Percentiles rank a stretch among this genome's conserved stretches.
Conservation (phyloP, 441 rosid species). For the Corymbia calophylla region DNA sequence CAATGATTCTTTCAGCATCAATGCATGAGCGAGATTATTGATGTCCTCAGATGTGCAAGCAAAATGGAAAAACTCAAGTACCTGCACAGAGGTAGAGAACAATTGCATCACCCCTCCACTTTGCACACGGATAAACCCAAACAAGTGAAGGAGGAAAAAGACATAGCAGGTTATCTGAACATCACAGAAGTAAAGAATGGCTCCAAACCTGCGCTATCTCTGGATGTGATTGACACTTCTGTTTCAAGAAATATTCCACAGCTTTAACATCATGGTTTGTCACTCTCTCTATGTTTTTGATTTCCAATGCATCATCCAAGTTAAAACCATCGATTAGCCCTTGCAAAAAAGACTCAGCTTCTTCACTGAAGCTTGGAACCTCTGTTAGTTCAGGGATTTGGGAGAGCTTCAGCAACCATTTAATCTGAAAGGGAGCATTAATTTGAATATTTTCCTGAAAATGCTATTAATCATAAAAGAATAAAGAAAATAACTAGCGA, state of each 20-base stretch:
- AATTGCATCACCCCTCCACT: neutral
- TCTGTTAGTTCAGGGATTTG: constrained; percentile 61
- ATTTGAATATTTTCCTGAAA: neutral
- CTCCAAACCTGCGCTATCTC: constrained; percentile 73
- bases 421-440: constrained; percentile 38
- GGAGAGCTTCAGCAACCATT: constrained; percentile 89
- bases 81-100: constrained; percentile 24
- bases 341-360: constrained; percentile 54
- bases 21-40: constrained; percentile 86
- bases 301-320: constrained; percentile 71
- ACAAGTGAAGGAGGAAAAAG: neutral
- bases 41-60: constrained; percentile 98
- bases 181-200: neutral
- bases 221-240: constrained; percentile 69
- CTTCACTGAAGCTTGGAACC: constrained; percentile 74
- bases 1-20: constrained; percentile 81
- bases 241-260: constrained; percentile 88
- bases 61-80: constrained; percentile 92
- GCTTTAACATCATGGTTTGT: constrained; percentile 98
- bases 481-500: neutral
- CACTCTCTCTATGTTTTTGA: constrained; percentile 74
- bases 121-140: neutral
- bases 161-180: neutral
- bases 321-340: constrained; percentile 60
- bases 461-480: neutral